These are phyloP conservation scores for Magnolia sinica DNA, from an alignment of 164 flowering plant species.

Conservation along the genomic window DNA sequence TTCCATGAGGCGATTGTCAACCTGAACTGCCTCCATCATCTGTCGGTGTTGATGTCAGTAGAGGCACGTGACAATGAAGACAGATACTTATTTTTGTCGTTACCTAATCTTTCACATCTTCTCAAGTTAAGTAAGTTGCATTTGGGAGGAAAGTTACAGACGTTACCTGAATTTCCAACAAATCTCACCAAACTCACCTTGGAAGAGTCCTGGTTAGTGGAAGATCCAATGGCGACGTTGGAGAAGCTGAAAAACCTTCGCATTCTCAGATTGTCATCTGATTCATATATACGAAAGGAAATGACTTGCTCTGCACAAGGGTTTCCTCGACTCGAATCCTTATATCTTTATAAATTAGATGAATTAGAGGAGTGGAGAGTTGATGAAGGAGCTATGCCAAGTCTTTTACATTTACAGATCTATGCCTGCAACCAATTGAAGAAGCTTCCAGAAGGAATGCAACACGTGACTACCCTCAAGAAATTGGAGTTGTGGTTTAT, in stretches of 20 bases:
- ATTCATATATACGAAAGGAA: background rate
- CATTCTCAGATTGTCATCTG: no score
- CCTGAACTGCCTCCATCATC: background rate
- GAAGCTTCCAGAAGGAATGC: slow-evolving; percentile 30
- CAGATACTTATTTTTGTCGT: no score
- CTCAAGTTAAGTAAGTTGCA: background rate
- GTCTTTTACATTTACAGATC: background rate
- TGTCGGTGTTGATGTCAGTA: no score
- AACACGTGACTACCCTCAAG: slow-evolving; percentile 18
- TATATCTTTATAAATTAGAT: background rate
- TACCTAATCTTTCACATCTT: no score
- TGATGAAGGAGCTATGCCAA: background rate
- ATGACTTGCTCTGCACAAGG: background rate
- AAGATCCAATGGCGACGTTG: background rate
- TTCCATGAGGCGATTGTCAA: background rate
- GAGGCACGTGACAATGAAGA: no score
- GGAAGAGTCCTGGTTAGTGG: background rate
- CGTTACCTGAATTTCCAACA: background rate
- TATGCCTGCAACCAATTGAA: slow-evolving; percentile 13
- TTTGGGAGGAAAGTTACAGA: background rate
- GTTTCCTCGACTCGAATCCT: background rate
- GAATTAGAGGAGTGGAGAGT: background rate
- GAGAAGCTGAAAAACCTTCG: background rate
- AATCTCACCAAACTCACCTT: background rate
- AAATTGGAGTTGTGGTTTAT: background rate